Evolutionary conservation across 306 rosid species (phyloP).

Genomic region (Carpinus fangiana): DNA sequence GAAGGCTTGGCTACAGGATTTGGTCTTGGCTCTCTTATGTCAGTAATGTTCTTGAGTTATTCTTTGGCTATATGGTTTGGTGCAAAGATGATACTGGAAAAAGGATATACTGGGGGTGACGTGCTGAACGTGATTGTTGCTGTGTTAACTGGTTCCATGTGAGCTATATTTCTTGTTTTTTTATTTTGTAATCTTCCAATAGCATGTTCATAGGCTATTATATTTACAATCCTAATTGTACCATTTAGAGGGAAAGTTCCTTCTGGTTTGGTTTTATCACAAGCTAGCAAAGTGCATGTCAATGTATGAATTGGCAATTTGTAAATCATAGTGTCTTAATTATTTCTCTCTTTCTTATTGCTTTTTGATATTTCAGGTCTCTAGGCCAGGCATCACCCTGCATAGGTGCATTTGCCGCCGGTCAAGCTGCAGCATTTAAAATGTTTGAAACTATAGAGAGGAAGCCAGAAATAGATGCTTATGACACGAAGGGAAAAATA

Average conservation of each 20-base stretch:
- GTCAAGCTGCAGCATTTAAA: constrained; percentile 64
- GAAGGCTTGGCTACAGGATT: constrained; percentile 69
- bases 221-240: background rate
- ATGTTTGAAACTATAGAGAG: constrained; percentile 59
- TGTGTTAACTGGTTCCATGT: constrained; percentile 66
- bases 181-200: background rate
- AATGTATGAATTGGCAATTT: background rate
- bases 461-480: constrained; percentile 55
- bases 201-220: background rate
- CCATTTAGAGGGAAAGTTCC: background rate
- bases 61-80: constrained; percentile 71
- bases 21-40: constrained; percentile 53
- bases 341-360: background rate
- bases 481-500: constrained; percentile 33
- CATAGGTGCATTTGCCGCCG: constrained; percentile 57
- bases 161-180: constrained; percentile 30
- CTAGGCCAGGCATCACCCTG: constrained; percentile 61
- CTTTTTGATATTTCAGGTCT: constrained; percentile 33
- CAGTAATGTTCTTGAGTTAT: constrained; percentile 47
- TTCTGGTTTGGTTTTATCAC: background rate
- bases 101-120: constrained; percentile 67
- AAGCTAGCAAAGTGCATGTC: background rate
- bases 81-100: constrained; percentile 64
- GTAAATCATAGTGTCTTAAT: background rate
- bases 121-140: constrained; percentile 54